Conservation (phyloP, 2,329 filamentous ascomycete genomes). For the Canariomyces notabilis region DNA sequence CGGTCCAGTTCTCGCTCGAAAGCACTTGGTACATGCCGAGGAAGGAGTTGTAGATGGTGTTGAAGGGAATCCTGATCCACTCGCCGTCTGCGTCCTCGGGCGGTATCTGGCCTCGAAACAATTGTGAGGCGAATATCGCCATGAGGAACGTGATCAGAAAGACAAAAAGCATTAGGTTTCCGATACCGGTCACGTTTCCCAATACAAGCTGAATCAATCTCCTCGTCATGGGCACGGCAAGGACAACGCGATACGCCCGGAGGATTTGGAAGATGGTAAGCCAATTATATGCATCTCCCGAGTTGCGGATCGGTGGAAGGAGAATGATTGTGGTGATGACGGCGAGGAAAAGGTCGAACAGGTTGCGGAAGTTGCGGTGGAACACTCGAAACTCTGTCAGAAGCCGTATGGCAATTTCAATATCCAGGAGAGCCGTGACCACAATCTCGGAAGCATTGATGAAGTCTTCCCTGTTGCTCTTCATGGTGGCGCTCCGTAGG, state of each 20-base stretch:
- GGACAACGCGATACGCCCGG: constrained; percentile 83
- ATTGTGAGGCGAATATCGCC: constrained; percentile 86
- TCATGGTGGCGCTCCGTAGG: constrained; percentile 72
- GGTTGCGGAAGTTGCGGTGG: constrained; percentile 65
- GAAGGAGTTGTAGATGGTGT: constrained; percentile 91
- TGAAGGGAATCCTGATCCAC: constrained; percentile 68
- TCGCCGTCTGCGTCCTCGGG: constrained; percentile 55
- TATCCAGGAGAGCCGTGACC: constrained; percentile 70
- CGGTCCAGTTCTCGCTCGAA: constrained; percentile 95
- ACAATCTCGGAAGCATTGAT: constrained; percentile 69
- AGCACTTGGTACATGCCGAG: constrained; percentile 96
- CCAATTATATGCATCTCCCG: constrained; percentile 73
- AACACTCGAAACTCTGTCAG: constrained; percentile 76
- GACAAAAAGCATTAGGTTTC: constrained; percentile 93
- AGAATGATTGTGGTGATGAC: constrained; percentile 80
- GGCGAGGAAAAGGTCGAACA: constrained; percentile 75
- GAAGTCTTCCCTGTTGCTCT: constrained; percentile 51
- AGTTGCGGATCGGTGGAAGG: constrained; percentile 70
- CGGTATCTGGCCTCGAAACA: constrained; percentile 84
- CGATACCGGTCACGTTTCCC: constrained; percentile 84
- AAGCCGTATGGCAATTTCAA: constrained; percentile 80
- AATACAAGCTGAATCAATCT: constrained; percentile 84
- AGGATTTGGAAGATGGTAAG: constrained; percentile 90
- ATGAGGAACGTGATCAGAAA: constrained; percentile 92
- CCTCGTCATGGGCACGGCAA: constrained; percentile 81